Evolutionary conservation across 2,329 filamentous ascomycete genomes (phyloP).

Genomic region (Apiospora sp.): DNA sequence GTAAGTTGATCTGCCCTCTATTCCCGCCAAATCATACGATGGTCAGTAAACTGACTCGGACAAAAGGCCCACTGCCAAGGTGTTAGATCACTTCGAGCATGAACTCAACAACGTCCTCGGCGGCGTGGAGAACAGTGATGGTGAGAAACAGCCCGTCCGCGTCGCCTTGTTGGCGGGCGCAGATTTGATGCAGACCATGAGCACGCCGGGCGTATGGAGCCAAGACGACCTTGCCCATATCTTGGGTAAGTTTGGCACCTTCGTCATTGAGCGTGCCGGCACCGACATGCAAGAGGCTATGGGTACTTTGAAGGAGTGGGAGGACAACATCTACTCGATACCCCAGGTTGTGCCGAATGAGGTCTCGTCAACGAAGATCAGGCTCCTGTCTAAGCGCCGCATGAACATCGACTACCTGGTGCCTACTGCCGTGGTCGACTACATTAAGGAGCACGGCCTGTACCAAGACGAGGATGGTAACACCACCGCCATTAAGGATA

Average conservation of each 20-base stretch:
- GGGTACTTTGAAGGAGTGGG: slow-evolving; percentile 80
- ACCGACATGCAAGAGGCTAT: slow-evolving; percentile 90
- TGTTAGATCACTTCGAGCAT: slow-evolving; percentile 89
- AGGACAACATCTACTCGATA: slow-evolving; percentile 87
- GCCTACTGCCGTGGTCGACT: slow-evolving; percentile 77
- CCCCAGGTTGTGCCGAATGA: slow-evolving; percentile 89
- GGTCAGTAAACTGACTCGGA: background rate
- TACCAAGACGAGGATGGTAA: slow-evolving; percentile 52
- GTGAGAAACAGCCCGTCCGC: slow-evolving; percentile 70
- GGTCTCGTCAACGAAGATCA: slow-evolving; percentile 82
- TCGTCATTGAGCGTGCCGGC: slow-evolving; percentile 87
- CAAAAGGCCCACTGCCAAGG: slow-evolving; percentile 76
- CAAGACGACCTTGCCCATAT: slow-evolving; percentile 87
- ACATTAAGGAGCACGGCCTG: slow-evolving; percentile 72
- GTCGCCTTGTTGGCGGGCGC: slow-evolving; percentile 85
- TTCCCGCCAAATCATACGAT: background rate
- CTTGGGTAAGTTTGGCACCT: slow-evolving; percentile 78
- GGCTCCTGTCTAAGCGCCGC: slow-evolving; percentile 78
- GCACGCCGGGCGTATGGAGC: slow-evolving; percentile 79
- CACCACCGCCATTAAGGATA: slow-evolving; percentile 36
- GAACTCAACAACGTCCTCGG: slow-evolving; percentile 84
- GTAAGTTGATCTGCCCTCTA: slow-evolving; percentile 15
- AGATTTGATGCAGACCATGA: slow-evolving; percentile 79
- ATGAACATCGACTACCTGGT: slow-evolving; percentile 84
- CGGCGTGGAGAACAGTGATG: slow-evolving; percentile 75